These are phyloP conservation scores for Monosporascus sp. DNA, from an alignment of 2,329 filamentous ascomycete genomes.

Conservation along the genomic window DNA sequence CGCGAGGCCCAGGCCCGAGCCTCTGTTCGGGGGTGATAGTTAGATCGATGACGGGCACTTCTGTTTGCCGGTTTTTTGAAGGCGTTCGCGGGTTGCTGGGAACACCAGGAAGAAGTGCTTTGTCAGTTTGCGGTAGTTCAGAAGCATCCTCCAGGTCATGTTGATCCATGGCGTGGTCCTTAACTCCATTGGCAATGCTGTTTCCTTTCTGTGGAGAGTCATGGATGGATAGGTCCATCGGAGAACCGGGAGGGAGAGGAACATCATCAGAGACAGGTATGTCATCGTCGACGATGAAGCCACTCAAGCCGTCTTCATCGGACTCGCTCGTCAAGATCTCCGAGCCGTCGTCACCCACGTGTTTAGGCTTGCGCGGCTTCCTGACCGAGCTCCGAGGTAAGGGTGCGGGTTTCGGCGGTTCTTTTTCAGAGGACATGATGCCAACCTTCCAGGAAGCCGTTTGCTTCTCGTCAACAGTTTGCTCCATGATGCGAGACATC, in stretches of 20 bases:
- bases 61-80: background rate
- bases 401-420: slow-evolving; percentile 31
- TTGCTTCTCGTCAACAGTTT: slow-evolving; percentile 58
- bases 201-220: background rate
- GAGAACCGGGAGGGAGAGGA: background rate
- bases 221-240: slow-evolving; percentile 1
- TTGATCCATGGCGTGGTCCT: background rate
- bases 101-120: background rate
- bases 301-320: slow-evolving; percentile 36
- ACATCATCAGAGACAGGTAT: background rate
- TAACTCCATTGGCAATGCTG: background rate
- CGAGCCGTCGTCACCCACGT: slow-evolving; percentile 32
- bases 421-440: slow-evolving; percentile 36
- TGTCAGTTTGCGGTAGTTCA: background rate
- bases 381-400: slow-evolving; percentile 15
- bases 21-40: background rate
- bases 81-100: background rate
- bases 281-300: slow-evolving; percentile 45
- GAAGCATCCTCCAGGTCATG: background rate
- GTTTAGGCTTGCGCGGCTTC: slow-evolving; percentile 9
- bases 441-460: slow-evolving; percentile 45
- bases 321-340: slow-evolving; percentile 47
- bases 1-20: background rate
- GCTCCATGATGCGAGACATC: slow-evolving; percentile 56
- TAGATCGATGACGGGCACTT: background rate